These are phyloP conservation scores for Kwoniella sp. DNA, from an alignment of 768 basidiomycete species.

Conservation along the genomic window DNA sequence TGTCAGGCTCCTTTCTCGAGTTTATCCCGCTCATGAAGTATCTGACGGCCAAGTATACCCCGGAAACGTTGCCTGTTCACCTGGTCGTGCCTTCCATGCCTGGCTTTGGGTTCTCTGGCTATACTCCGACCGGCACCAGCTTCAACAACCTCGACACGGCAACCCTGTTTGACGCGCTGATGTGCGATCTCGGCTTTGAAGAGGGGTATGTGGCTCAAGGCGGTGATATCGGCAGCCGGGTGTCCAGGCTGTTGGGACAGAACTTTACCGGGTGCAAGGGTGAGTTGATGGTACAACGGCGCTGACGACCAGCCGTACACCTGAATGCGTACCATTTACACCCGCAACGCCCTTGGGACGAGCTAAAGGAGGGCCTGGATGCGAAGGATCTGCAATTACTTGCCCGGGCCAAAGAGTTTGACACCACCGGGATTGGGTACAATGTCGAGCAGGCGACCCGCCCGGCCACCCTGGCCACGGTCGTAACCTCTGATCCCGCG, in stretches of 20 bases:
- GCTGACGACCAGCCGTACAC: conserved; percentile 9
- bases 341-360: conserved; percentile 4
- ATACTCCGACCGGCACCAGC: conserved; percentile 33
- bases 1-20: conserved; percentile 14
- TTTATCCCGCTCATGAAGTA: conserved; percentile 16
- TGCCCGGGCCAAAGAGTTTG: neutral
- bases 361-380: conserved; percentile 10
- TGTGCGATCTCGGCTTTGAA: conserved; percentile 47
- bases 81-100: conserved; percentile 39
- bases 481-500: conserved; percentile 21
- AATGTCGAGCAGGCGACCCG: conserved; percentile 37
- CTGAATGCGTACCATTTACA: conserved; percentile 19
- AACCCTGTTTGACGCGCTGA: conserved; percentile 37
- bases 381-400: neutral
- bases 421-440: conserved; percentile 19
- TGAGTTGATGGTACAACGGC: too few relatives aligned
- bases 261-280: conserved; percentile 41
- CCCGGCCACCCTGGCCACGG: conserved; percentile 36
- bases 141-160: conserved; percentile 35
- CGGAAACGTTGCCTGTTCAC: conserved; percentile 7
- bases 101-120: conserved; percentile 41
- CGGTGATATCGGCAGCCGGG: conserved; percentile 45
- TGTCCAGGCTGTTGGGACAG: conserved; percentile 29
- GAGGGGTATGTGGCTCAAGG: conserved; percentile 47
- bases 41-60: conserved; percentile 3